Evolutionary conservation across 2,329 filamentous ascomycete genomes (phyloP).

Genomic region (Pseudogymnoascus sp.): DNA sequence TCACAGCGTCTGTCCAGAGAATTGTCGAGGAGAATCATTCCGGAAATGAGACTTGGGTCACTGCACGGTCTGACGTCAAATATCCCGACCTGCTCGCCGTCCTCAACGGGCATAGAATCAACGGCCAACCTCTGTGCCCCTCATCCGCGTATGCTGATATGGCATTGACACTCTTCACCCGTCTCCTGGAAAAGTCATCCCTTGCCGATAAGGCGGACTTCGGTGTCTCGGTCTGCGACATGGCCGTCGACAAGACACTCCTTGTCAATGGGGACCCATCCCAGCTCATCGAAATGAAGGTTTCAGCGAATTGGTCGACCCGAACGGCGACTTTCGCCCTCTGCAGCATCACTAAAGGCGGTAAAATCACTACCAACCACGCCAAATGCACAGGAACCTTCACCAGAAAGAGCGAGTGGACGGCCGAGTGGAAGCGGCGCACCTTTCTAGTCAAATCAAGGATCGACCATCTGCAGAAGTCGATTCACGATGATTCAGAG

Average conservation of each 20-base stretch:
- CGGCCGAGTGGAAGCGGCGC: conserved; percentile 11
- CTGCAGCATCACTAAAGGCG: conserved; percentile 41
- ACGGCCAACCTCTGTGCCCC: conserved; percentile 45
- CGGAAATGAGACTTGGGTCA: conserved; percentile 41
- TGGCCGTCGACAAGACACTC: conserved; percentile 49
- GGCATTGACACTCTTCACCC: conserved; percentile 48
- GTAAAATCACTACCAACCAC: conserved; percentile 41
- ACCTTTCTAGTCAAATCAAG: conserved; percentile 11
- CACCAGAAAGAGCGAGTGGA: conserved; percentile 10
- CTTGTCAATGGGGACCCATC: conserved; percentile 32
- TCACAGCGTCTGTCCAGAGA: conserved; percentile 43
- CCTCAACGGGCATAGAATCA: conserved; percentile 50
- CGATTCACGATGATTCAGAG: too few relatives aligned
- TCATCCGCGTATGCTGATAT: conserved; percentile 51
- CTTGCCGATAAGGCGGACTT: too few relatives aligned
- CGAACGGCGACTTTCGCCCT: conserved; percentile 38
- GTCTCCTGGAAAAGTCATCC: conserved; percentile 42
- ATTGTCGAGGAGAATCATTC: conserved; percentile 47
- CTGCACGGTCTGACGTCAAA: conserved; percentile 46
- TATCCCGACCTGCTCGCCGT: conserved; percentile 45
- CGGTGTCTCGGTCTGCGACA: conserved; percentile 39
- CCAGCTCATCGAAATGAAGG: conserved; percentile 45
- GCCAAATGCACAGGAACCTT: conserved; percentile 32
- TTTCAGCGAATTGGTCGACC: conserved; percentile 37
- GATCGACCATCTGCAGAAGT: conserved; percentile 10